These are phyloP conservation scores for Fusarium sp. DNA, from an alignment of 2,329 filamentous ascomycete genomes.

Conservation along the genomic window DNA sequence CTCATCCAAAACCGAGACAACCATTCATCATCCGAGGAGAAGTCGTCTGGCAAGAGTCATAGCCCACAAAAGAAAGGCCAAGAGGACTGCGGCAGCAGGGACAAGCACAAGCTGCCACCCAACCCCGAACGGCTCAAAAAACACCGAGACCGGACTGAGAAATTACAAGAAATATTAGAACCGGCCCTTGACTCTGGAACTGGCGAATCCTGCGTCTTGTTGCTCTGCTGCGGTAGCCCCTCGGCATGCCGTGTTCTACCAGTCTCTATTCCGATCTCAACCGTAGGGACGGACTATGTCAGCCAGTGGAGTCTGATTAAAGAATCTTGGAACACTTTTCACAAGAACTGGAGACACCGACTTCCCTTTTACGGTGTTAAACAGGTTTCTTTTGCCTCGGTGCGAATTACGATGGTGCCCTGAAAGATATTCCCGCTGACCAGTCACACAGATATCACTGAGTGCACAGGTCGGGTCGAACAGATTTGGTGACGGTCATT, in stretches of 20 bases:
- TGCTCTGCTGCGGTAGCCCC: background rate
- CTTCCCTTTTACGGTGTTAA: background rate
- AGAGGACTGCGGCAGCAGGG: background rate
- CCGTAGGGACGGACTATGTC: background rate
- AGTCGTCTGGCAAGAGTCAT: rapidly evolving
- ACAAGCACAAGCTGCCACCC: background rate
- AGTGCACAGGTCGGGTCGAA: background rate
- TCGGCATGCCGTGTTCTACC: background rate
- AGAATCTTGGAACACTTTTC: background rate
- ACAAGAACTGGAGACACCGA: background rate
- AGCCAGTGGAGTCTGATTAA: background rate
- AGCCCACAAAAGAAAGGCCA: background rate
- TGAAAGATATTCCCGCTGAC: background rate
- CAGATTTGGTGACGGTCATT: background rate
- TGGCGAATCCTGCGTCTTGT: background rate
- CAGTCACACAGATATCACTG: background rate
- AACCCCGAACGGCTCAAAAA: background rate
- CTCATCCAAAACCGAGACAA: background rate
- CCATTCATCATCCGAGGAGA: background rate
- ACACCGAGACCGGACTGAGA: background rate
- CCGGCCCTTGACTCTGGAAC: background rate
- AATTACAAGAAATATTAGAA: background rate
- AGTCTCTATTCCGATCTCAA: background rate
- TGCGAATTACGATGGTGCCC: rapidly evolving
- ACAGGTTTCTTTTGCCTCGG: background rate